Evolutionary conservation across 2,329 filamentous ascomycete species (phyloP).

Genomic region (Alternaria longipes): DNA sequence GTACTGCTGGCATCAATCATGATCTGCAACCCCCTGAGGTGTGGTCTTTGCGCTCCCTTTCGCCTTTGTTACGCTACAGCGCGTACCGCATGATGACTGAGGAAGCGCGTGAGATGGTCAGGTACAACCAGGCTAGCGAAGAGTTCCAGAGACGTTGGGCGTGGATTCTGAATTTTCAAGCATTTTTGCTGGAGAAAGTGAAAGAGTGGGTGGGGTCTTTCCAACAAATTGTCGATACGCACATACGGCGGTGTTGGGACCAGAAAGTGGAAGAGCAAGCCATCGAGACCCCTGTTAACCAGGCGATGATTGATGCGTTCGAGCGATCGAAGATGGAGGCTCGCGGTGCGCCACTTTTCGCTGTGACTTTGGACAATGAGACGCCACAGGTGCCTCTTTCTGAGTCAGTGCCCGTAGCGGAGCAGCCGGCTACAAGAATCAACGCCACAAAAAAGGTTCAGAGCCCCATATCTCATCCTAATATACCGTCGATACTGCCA

Average conservation of each 20-base stretch:
- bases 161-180: not conserved
- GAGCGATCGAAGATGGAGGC: not conserved
- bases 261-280: not conserved
- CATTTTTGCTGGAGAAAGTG: not conserved
- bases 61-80: not conserved
- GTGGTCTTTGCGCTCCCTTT: not conserved
- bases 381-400: not conserved
- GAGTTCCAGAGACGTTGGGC: not conserved
- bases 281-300: not conserved
- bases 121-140: not conserved
- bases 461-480: not conserved
- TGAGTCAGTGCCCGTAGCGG: not conserved
- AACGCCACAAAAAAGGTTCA: not conserved
- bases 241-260: not conserved
- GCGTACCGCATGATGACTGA: not conserved
- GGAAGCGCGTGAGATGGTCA: not conserved
- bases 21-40: not conserved
- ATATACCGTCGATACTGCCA: accelerated
- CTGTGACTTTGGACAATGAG: not conserved
- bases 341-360: too few relatives aligned
- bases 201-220: not conserved
- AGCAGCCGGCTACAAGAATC: not conserved
- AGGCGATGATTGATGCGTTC: not conserved
- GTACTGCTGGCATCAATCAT: accelerated
- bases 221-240: not conserved